These are phyloP conservation scores for Neodidymelliopsis sp. DNA, from an alignment of 2,329 filamentous ascomycete species.

Conservation along the genomic window DNA sequence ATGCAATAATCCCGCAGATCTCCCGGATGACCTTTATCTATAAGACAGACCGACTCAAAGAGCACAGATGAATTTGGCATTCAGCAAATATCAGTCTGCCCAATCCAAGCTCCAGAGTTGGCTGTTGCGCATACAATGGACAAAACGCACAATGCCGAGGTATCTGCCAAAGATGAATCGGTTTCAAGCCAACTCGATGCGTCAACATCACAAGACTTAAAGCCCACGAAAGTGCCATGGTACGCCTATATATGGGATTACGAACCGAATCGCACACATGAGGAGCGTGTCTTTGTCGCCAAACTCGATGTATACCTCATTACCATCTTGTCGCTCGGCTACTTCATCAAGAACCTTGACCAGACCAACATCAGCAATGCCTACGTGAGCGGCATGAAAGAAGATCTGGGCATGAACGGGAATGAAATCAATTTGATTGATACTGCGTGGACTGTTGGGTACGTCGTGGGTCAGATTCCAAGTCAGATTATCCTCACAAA, in stretches of 20 bases:
- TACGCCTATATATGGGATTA: conserved; percentile 39
- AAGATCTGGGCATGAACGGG: conserved; percentile 32
- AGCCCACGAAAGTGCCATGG: conserved; percentile 29
- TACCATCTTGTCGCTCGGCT: conserved; percentile 29
- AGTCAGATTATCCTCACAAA: conserved; percentile 33
- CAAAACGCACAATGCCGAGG: conserved; percentile 1
- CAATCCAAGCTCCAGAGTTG: conserved; percentile 6
- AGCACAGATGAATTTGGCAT: conserved; percentile 14
- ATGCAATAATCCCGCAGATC: conserved; percentile 19
- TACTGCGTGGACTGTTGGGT: conserved; percentile 29
- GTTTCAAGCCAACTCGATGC: not conserved
- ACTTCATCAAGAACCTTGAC: conserved; percentile 39
- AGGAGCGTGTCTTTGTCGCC: conserved; percentile 31
- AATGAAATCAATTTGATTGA: conserved; percentile 35
- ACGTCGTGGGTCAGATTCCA: conserved; percentile 33
- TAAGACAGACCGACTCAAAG: not conserved
- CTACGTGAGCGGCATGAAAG: conserved; percentile 38
- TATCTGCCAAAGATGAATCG: conserved; percentile 5
- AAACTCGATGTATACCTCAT: conserved; percentile 33
- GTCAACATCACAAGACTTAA: not conserved
- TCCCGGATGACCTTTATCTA: not conserved
- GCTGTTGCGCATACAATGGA: conserved; percentile 3
- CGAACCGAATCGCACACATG: conserved; percentile 31
- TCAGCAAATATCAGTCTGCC: not conserved
- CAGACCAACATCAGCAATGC: conserved; percentile 37